Evolutionary conservation across 2,329 filamentous ascomycete species (phyloP), one percentile per base, ranked within the genome.

Genomic region (Penicillium sp.): DNA sequence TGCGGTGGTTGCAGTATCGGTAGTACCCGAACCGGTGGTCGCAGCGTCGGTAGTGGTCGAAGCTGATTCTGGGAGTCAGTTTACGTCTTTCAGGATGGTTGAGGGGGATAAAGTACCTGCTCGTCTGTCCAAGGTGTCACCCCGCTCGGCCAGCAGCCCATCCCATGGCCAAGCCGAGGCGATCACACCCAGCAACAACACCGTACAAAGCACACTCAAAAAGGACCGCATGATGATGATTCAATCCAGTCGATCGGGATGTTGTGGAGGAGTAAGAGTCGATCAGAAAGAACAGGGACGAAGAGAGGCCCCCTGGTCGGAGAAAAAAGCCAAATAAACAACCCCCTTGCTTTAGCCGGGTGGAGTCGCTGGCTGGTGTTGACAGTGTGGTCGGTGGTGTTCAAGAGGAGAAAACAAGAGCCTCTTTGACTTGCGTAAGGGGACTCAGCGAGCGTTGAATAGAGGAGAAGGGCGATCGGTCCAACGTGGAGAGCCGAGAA

Each of bases 171-270:
- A 75, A 42, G 75, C 75, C 24, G 70, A 70, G 45, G 72, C 70
- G 17, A 75, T 58, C 12, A 72, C 70, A 9, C 72, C 71, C 51
- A 79, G 61, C 57, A 78, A 54, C 33, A 76, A 60, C 30, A 79
- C 60, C 40, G 74, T 70, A 61, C 73, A 75, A 40, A 80, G 59
- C 49, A 79, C 33, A 30, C 68, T 71, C 55, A 76, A 60, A 38
- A 76, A 60, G 45, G 68, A 71, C 61, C 75, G 75, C 77, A 79
- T 79, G 53, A 59, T 72, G 70, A 19, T 26, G 15, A 49, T 37
- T 26, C 19, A 62, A 28, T 30, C 28, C 60, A 51, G 50, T 58
- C 30, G 45, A 40, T 55, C 56, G 44, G 47, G 53, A 58, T 59
- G 49, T 28, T 59, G 47, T 40, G 38, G 28, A 26, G 38, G 54